Evolutionary conservation across 2,329 filamentous ascomycete genomes (phyloP).

Genomic region (Purpureocillium takamizusanense): DNA sequence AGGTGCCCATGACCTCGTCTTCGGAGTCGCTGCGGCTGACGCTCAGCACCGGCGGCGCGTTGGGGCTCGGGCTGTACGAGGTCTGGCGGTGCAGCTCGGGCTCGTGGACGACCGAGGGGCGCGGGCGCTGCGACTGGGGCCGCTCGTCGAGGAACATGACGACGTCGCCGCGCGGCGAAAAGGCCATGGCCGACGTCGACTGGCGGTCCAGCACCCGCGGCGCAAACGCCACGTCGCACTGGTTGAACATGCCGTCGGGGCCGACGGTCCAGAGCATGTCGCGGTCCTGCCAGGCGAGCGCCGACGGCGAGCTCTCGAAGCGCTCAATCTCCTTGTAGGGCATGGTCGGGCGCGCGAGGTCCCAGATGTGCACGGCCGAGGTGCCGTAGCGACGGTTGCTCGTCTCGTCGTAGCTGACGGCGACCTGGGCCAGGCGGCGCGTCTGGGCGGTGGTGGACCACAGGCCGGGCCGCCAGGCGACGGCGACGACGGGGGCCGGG

Average conservation of each 20-base stretch:
- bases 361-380: conserved; percentile 56
- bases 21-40: conserved; percentile 56
- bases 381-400: conserved; percentile 45
- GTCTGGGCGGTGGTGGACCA: conserved; percentile 58
- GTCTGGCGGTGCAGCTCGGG: conserved; percentile 26
- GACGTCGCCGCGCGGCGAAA: conserved; percentile 50
- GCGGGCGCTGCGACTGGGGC: conserved; percentile 30
- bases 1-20: conserved; percentile 53
- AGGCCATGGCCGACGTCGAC: conserved; percentile 50
- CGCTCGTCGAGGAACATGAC: conserved; percentile 55
- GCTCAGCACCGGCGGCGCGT: conserved; percentile 36
- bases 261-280: conserved; percentile 60
- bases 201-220: conserved; percentile 54
- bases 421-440: conserved; percentile 51
- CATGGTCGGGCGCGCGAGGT: conserved; percentile 57
- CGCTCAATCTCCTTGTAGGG: conserved; percentile 57
- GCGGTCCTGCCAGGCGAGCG: conserved; percentile 54
- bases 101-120: conserved; percentile 27
- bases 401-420: conserved; percentile 52
- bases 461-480: conserved; percentile 55
- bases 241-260: conserved; percentile 51
- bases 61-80: conserved; percentile 40
- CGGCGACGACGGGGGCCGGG: conserved; percentile 48
- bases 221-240: conserved; percentile 57
- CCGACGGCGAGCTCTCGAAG: conserved; percentile 48